Base-by-base conservation (phyloP, 495 filamentous ascomycete species). In the Aspergillus kassunensis region DNA sequence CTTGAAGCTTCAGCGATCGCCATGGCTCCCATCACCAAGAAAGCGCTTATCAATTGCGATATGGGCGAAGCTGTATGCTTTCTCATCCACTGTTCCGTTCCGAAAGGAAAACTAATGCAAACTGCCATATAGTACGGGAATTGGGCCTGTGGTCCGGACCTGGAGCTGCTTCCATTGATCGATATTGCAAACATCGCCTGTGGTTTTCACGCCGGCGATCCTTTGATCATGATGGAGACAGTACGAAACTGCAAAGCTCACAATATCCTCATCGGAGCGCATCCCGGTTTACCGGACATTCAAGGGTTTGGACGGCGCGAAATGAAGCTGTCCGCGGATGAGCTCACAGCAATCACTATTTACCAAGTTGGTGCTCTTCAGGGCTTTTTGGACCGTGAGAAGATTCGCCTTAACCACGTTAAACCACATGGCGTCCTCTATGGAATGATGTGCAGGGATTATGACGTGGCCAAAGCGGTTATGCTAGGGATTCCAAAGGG, bases 121-220 rank as follows among this genome's bases (percentile, higher is more conserved):
- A 39, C 21, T 20, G 8, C 16, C n/a, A 21, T 11, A 21, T 40
- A 62, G 23, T 77, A 70, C 51, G 75, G 73, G 25, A 77, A 77
- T 54, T 79, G 63, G 63, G 60, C 55, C 11, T 57, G 65, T 57
- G 74, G 73, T 21, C 80, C 81, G 6, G 82, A 85, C 48, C 73
- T 76, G 13, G 79, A 83, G 27, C 69, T 84, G 13, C 75, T 85
- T 25, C 76, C 75, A 19, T 55, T 78, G 42, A 77, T 84, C 53
- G 80, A 84, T 51, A 72, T 78, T 51, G 82, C 82, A n/a, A 85
- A 86, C 54, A 57, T 84, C 9, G 82, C 82, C 3, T 85, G 82
- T 56, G 82, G 80, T 5, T 83, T 84, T 57, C 82, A 83, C 16
- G 39, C 44, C 20, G 45, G 80, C 18, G 80, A 84, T 52, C 81